Evolutionary conservation across 2,329 filamentous ascomycete species (phyloP).

Genomic region (Orbilia javanica): DNA sequence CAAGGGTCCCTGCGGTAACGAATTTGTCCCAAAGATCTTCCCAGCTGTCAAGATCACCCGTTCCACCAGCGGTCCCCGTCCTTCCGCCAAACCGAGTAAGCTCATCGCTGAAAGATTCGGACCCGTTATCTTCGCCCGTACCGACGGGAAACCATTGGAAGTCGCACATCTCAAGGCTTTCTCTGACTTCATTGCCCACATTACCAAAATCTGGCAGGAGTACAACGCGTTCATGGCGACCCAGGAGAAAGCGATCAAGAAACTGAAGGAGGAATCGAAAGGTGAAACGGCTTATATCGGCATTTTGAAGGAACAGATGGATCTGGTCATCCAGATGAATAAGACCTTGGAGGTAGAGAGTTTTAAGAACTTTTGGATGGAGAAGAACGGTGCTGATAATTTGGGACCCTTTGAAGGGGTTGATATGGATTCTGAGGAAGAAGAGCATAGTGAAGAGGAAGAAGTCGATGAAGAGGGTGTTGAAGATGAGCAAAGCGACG

Average conservation of each 20-base stretch:
- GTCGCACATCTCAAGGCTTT: slow-evolving; percentile 20
- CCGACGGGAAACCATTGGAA: slow-evolving; percentile 24
- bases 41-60: not conserved
- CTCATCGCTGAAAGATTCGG: not conserved
- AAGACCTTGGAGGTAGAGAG: slow-evolving; percentile 26
- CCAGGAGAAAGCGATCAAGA: not conserved
- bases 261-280: not conserved
- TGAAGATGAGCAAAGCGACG: not conserved
- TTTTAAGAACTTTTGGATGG: slow-evolving; percentile 40
- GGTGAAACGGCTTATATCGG: not conserved
- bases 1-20: not conserved
- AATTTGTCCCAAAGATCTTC: slow-evolving; percentile 7
- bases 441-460: too few relatives aligned
- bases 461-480: too few relatives aligned
- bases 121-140: slow-evolving; percentile 31
- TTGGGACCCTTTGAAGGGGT: slow-evolving; percentile 18
- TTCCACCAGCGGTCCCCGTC: not conserved
- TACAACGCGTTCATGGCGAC: slow-evolving; percentile 3
- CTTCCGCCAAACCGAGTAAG: not conserved
- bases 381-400: not conserved
- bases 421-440: not conserved
- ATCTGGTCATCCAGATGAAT: slow-evolving; percentile 34
- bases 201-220: slow-evolving; percentile 5
- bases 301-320: not conserved
- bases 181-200: not conserved